Evolutionary conservation across 208 protist species (phyloP), one percentile per base, ranked within the genome.

Genomic region (Wallacemonas sp.): DNA sequence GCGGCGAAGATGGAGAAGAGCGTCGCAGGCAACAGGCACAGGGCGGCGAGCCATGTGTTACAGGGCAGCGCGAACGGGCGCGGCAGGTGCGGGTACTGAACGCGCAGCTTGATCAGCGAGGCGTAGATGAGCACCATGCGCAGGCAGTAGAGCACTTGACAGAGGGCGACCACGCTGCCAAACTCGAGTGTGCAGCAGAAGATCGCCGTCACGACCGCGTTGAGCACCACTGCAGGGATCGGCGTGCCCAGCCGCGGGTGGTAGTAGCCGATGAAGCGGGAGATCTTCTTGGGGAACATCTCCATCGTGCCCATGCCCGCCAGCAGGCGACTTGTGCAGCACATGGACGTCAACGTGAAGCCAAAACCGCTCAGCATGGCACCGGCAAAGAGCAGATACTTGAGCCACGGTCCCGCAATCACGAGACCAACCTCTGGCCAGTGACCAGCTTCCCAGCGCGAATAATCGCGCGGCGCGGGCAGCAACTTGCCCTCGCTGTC

Each of bases 251-350:
- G 76, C n/a, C 74, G 79, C 0, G 88, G 88, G 70, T 94, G 88
- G 72, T 91, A 91, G 73, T 94, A 91, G 38, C 84, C 85, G 55
- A 94, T 85, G 42, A 94, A 59, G 36, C 88, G 79, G 10, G 84
- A 90, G 22, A 94, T 57, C 49, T 84, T 87, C 63, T 79, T 79
- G 10, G 84, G 88, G 63, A 94, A 94, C 70, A 94, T 89, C 49
- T 94, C 66, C 88, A 94, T 94, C 26, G 82, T 90, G 18, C 88
- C 88, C 80, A 94, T 88, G 39, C 88, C 88, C 4, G 84, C 88
- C 42, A 94, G 61, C 63, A 91, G 68, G 11, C 88, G 81, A 61
- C 88, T 94, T 11, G 88, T 94, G 67, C 84, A 91, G 75, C 88
- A 94, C 82, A 94, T 89, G 36, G 79, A 81, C 2, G 88, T 94